Base-by-base conservation (phyloP, 495 filamentous ascomycete genomes). In the Echria macrotheca region DNA sequence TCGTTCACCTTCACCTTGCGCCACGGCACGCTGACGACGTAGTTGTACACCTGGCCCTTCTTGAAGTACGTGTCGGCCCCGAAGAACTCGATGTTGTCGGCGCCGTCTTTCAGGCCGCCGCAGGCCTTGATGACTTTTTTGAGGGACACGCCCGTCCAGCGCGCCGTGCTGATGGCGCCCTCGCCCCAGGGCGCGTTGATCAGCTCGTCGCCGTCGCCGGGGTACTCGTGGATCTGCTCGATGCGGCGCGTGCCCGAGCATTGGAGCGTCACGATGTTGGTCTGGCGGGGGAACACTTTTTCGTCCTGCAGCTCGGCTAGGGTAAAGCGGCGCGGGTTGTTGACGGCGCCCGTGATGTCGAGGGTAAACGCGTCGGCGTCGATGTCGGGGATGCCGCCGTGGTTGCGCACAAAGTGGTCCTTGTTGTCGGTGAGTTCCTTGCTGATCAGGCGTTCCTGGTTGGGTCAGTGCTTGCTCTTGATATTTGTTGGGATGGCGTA, bases 1-100 rank as follows among this genome's bases (percentile, higher is more conserved):
- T 87, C 82, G 55, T 84, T 70, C 9, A 66, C 62, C 54, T 78
- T 80, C 25, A 84, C 81, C 61, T 85, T 85, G 11, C 75, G 73
- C 69, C 73, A 82, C 0, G 82, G 83, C 1, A 84, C 76, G 31
- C 70, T 76, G 26, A 85, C 79, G 33, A 73, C 67, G 54, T 85
- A 87, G 62, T 85, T 85, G 59, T 72, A 72, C 4, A 77, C 75
- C 19, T 80, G 60, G 21, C 75, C 69, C 55, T 77, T 75, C 54
- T 85, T 85, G 67, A 85, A 79, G 56, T 86, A 85, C 0, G 82
- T 83, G 23, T 87, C 83, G 0, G 73, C 80, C 1, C 83, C 83
- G 31, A 74, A 78, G 19, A 86, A 64, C 55, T 87, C 81, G 9
- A 85, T 59, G 47, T 87, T 81, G 51, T 74, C 73, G 3, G 71